Conservation (phyloP, 345 rosid species). For the Firmiana major region DNA sequence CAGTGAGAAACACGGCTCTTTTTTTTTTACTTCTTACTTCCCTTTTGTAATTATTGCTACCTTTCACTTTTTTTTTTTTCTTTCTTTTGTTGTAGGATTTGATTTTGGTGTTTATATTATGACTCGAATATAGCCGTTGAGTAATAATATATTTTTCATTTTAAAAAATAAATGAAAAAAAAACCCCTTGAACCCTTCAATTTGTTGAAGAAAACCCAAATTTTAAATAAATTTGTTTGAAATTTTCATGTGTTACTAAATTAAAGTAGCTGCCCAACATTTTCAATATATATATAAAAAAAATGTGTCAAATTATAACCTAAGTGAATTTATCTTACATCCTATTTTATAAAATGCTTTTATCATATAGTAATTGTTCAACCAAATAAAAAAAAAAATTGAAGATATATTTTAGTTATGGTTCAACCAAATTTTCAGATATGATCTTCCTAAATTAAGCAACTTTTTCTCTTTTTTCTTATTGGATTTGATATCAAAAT, state of each 20-base stretch:
- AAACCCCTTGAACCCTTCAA: background rate
- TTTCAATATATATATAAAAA: background rate
- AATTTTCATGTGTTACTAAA: background rate
- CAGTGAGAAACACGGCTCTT: conserved; percentile 16
- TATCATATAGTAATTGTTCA: background rate
- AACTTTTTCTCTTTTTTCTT: too few species aligned
- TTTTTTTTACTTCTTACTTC: background rate
- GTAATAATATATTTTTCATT: too few species aligned
- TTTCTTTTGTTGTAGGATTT: background rate
- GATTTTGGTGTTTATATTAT: background rate
- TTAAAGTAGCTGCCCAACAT: background rate
- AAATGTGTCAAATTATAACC: background rate
- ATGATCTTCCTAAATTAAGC: background rate
- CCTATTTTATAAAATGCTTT: background rate
- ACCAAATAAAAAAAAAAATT: too few species aligned
- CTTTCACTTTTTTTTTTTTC: background rate
- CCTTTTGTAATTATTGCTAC: conserved; percentile 8
- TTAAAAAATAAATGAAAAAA: background rate
- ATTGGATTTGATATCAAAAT: too few species aligned
- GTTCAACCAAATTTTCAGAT: background rate
- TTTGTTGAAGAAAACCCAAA: background rate
- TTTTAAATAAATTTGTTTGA: background rate
- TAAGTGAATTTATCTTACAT: background rate
- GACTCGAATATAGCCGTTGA: background rate
- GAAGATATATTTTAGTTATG: background rate